Percentiles rank a stretch among this genome's conserved stretches.
These are phyloP conservation scores for Conoideocrella luteorostrata DNA, from an alignment of 2,329 filamentous ascomycete species.

Conservation along the genomic window DNA sequence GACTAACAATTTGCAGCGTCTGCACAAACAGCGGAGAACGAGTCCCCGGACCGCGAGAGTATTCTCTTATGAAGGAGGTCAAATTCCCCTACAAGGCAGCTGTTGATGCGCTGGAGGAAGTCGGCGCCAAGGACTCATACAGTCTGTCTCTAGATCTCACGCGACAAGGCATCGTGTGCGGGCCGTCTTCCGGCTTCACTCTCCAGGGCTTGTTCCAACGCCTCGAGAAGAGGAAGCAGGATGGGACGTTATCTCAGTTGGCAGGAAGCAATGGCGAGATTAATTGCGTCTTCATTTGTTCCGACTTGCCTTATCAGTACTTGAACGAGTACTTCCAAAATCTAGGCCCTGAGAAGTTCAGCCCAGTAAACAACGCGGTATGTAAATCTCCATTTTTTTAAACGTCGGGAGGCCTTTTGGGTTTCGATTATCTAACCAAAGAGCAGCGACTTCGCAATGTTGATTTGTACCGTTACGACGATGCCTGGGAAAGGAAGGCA, in stretches of 20 bases:
- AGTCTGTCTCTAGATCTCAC: conserved; percentile 47
- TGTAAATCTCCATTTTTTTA: no score
- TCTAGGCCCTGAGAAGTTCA: conserved; percentile 41
- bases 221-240: conserved; percentile 39
- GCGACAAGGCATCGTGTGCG: conserved; percentile 52
- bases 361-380: conserved; percentile 37
- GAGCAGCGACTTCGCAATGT: conserved; percentile 39
- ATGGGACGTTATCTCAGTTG: conserved; percentile 37
- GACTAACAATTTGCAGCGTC: conserved; percentile 31
- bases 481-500: conserved; percentile 44
- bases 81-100: conserved; percentile 51
- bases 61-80: conserved; percentile 42
- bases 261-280: conserved; percentile 39
- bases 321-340: conserved; percentile 53
- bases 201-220: conserved; percentile 45
- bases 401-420: background rate
- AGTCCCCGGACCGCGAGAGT: conserved; percentile 51
- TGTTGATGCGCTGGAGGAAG: conserved; percentile 49
- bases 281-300: conserved; percentile 54
- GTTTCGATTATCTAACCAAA: conserved; percentile 13
- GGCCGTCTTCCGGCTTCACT: conserved; percentile 54
- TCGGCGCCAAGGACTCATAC: conserved; percentile 48
- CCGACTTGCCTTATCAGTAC: conserved; percentile 57
- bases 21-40: conserved; percentile 51
- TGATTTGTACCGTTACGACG: conserved; percentile 49